Percentiles rank a stretch among this genome's conserved stretches.
These are phyloP conservation scores for Penicillium diatomitis DNA, from an alignment of 495 filamentous ascomycete genomes.

Conservation along the genomic window DNA sequence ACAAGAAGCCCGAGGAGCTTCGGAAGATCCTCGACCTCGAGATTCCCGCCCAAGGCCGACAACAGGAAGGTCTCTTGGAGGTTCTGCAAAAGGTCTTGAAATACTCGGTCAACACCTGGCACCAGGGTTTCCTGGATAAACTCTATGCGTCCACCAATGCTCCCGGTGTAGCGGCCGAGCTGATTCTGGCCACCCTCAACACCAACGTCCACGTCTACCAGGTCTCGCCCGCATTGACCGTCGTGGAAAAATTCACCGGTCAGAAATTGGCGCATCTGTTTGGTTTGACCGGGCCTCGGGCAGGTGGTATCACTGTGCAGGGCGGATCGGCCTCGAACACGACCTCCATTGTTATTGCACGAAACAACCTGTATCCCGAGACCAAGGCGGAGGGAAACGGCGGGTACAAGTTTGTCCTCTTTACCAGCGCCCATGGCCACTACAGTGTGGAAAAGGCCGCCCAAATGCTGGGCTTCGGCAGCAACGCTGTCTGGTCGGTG, in stretches of 20 bases:
- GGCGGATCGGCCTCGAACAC: constrained; percentile 82
- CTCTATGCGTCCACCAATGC: constrained; percentile 81
- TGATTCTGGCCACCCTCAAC: constrained; percentile 74
- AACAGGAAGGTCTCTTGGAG: constrained; percentile 61
- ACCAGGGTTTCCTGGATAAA: constrained; percentile 91
- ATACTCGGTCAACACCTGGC: constrained; percentile 93
- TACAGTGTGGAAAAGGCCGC: constrained; percentile 94
- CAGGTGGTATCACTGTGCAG: constrained; percentile 80
- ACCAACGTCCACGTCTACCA: constrained; percentile 87
- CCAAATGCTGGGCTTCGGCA: constrained; percentile 75
- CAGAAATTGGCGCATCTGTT: constrained; percentile 63
- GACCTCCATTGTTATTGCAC: constrained; percentile 79
- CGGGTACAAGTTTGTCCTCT: constrained; percentile 61
- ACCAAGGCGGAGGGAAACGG: constrained; percentile 66
- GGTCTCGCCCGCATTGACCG: constrained; percentile 78
- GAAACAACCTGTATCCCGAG: constrained; percentile 71
- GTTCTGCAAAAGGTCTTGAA: constrained; percentile 57
- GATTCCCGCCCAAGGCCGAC: constrained; percentile 55
- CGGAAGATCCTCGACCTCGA: constrained; percentile 52
- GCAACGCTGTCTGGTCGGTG: constrained; percentile 60
- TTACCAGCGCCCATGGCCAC: constrained; percentile 82
- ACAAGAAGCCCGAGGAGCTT: constrained; percentile 62
- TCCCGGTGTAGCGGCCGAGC: constrained; percentile 72
- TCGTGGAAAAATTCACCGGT: constrained; percentile 75
- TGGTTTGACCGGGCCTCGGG: constrained; percentile 59